phyloP scores from a whole-genome alignment of 352 stramenopile genomes.

The Phytophthora tubulina region DNA sequence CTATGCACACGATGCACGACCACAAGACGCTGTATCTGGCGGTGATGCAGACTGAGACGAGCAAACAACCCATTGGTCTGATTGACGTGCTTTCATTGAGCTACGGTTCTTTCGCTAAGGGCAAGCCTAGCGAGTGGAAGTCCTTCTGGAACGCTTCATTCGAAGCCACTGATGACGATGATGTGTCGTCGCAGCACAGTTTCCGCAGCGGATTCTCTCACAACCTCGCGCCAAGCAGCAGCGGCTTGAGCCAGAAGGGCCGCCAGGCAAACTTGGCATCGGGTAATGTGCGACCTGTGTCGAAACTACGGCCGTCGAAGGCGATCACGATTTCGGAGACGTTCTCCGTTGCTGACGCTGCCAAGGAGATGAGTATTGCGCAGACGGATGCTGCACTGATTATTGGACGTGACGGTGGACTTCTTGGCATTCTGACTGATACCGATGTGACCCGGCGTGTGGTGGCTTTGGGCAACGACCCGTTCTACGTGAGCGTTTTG shows the following conservation, averaged over 20 bases:
- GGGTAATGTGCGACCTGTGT: conserved; percentile 92
- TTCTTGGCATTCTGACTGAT: conserved; percentile 97
- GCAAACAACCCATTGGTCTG: conserved; percentile 74
- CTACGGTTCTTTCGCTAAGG: conserved; percentile 91
- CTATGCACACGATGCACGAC: conserved; percentile 91
- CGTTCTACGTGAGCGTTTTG: conserved; percentile 84
- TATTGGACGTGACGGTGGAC: conserved; percentile 86
- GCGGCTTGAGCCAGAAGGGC: conserved; percentile 49
- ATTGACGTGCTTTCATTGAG: conserved; percentile 91
- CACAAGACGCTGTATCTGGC: conserved; percentile 88
- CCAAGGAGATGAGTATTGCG: conserved; percentile 90
- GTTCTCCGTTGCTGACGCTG: conserved; percentile 90
- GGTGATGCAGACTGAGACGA: conserved; percentile 79
- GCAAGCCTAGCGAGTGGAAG: conserved; percentile 87
- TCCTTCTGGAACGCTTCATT: conserved; percentile 93
- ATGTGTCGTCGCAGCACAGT: conserved; percentile 84
- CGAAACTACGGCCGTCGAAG: conserved; percentile 88
- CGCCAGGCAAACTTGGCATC: conserved; percentile 63
- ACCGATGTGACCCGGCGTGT: conserved; percentile 90
- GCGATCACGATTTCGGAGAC: conserved; percentile 91
- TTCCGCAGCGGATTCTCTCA: conserved; percentile 82
- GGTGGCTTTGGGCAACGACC: conserved; percentile 87
- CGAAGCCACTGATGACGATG: conserved; percentile 77
- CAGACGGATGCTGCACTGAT: conserved; percentile 95
- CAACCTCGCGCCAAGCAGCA: conserved; percentile 50